These are phyloP conservation scores for Pythium pyrilobum DNA, from an alignment of 352 stramenopile species.

Conservation along the genomic window DNA sequence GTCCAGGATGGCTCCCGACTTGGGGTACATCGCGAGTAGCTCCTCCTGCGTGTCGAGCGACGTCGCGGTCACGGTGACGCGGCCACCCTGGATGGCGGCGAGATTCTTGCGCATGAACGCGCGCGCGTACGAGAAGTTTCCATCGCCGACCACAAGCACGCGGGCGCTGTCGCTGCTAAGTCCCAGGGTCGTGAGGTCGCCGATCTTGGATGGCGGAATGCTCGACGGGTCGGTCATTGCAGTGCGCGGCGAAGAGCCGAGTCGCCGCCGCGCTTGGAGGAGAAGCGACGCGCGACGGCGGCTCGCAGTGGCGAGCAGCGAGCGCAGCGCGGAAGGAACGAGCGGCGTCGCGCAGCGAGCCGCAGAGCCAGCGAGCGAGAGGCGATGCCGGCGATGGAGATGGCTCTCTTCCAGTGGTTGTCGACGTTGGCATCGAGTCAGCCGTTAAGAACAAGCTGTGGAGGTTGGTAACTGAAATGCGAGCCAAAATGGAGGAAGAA, in stretches of 20 bases:
- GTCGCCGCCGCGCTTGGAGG: constrained; percentile 1
- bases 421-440: neutral
- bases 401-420: constrained; percentile 18
- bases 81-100: constrained; percentile 5
- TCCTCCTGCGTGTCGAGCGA: constrained; percentile 63
- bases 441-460: constrained; percentile 1
- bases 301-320: neutral
- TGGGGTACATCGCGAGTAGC: constrained; percentile 75
- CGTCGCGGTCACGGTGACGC: constrained; percentile 43
- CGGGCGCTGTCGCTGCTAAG: constrained; percentile 5
- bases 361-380: too few relatives aligned
- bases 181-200: constrained; percentile 57
- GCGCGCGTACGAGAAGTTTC: constrained; percentile 83
- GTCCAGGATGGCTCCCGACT: constrained; percentile 37
- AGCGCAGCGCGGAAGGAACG: constrained; percentile 1
- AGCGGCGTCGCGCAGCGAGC: neutral
- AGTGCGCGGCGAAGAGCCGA: neutral
- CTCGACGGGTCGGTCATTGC: neutral
- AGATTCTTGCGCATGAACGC: constrained; percentile 58
- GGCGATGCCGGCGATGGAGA: neutral
- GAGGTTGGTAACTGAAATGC: constrained; percentile 8
- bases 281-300: constrained; percentile 3
- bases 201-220: constrained; percentile 14
- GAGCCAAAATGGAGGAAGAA: too few relatives aligned
- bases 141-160: constrained; percentile 77